Evolutionary conservation across 768 basidiomycete genomes (phyloP).

Genomic region (Pleurotus pulmonarius): DNA sequence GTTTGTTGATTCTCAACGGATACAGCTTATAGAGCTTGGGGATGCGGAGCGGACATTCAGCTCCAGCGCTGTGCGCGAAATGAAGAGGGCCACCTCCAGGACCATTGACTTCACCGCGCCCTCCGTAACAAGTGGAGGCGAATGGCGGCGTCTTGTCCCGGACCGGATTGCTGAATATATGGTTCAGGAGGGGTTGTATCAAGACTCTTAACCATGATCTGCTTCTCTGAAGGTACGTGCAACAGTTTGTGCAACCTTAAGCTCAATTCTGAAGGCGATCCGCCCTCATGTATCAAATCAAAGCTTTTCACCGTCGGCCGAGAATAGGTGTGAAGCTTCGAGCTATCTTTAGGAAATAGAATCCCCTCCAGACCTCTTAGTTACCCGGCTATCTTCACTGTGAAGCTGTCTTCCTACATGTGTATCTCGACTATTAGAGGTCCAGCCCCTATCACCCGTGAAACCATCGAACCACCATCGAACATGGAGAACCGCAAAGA

Average conservation of each 20-base stretch:
- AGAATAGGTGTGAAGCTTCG: neutral
- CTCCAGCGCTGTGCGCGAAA: constrained; percentile 62
- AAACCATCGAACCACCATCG: neutral
- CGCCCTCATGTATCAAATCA: constrained; percentile 9
- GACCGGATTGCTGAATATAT: constrained; percentile 49
- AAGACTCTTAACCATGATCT: neutral
- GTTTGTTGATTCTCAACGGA: constrained; percentile 47
- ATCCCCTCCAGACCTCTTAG: too few species aligned
- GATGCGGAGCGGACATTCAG: constrained; percentile 55
- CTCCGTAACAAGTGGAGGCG: too few species aligned
- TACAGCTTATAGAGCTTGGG: constrained; percentile 62
- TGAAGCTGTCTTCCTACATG: neutral
- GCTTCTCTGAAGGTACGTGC: constrained; percentile 4
- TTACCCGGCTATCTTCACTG: too few species aligned
- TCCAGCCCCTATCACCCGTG: constrained; percentile 1
- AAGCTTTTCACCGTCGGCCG: neutral
- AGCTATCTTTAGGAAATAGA: neutral
- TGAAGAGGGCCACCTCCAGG: constrained; percentile 22
- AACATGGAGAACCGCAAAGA: too few species aligned
- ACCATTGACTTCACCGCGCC: constrained; percentile 16
- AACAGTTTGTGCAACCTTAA: neutral
- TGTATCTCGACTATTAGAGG: neutral
- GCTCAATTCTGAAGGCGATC: constrained; percentile 8
- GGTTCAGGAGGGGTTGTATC: constrained; percentile 41
- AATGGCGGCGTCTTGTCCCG: constrained; percentile 49